A percentile compares a stretch with the other conserved stretches of the same genome.
Conservation (phyloP, 1,139 yeast genomes). For the Candida sp. region DNA sequence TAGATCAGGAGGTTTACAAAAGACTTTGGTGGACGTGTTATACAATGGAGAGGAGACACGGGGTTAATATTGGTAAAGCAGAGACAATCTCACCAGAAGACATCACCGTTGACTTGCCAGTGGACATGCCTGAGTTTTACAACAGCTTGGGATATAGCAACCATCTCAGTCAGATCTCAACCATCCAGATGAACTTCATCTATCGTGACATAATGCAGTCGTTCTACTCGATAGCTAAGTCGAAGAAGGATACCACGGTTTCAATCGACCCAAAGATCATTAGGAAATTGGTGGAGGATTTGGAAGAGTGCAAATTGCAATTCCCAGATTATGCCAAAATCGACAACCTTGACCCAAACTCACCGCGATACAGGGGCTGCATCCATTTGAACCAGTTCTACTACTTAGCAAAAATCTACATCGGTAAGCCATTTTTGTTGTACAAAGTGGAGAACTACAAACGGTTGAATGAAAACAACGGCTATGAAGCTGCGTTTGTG, state of each 20-base stretch:
- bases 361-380: conserved; percentile 16
- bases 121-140: conserved; percentile 12
- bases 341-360: conserved; percentile 13
- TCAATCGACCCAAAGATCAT: conserved; percentile 17
- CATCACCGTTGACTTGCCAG: conserved; percentile 18
- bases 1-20: conserved; percentile 16
- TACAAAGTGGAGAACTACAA: conserved; percentile 20
- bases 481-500: conserved; percentile 18
- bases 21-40: conserved; percentile 24
- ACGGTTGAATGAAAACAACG: conserved; percentile 8
- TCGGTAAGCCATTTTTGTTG: conserved; percentile 22
- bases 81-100: conserved; percentile 16
- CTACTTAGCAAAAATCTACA: conserved; percentile 20
- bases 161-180: conserved; percentile 17
- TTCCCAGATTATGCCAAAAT: conserved; percentile 16
- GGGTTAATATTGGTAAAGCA: conserved; percentile 19
- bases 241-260: conserved; percentile 11
- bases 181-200: conserved; percentile 17
- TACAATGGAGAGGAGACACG: conserved; percentile 20
- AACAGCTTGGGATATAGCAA: conserved; percentile 18
- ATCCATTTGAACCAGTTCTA: conserved; percentile 19
- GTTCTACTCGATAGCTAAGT: conserved; percentile 9
- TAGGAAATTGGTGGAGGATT: conserved; percentile 16
- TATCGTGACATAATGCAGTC: conserved; percentile 18
- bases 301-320: conserved; percentile 15